Evolutionary conservation across 2,329 filamentous ascomycete species (phyloP).

Genomic region (Sphaerostilbella broomeana): DNA sequence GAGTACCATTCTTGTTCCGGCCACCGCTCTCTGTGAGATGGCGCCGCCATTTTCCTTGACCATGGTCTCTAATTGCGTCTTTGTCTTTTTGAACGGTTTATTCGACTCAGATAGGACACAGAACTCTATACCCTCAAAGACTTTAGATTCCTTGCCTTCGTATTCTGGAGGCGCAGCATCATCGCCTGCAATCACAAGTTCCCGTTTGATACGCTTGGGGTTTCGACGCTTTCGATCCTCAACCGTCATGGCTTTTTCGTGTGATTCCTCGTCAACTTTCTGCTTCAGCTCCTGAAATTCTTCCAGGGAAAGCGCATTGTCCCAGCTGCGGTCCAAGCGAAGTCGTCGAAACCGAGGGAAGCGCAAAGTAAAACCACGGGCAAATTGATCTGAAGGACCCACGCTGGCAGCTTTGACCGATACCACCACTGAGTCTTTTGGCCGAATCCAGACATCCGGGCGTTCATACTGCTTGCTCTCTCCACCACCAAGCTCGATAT

Average conservation of each 20-base stretch:
- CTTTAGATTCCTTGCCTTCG: slow-evolving; percentile 48
- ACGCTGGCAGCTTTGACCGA: slow-evolving; percentile 84
- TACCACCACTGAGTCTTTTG: slow-evolving; percentile 78
- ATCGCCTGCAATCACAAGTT: slow-evolving; percentile 66
- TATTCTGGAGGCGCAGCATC: slow-evolving; percentile 41
- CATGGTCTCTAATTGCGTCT: slow-evolving; percentile 70
- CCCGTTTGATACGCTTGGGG: slow-evolving; percentile 58
- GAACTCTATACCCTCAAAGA: slow-evolving; percentile 74
- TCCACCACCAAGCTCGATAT: slow-evolving; percentile 75
- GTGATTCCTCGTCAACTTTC: slow-evolving; percentile 61
- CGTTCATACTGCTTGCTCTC: slow-evolving; percentile 63
- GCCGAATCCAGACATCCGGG: slow-evolving; percentile 90
- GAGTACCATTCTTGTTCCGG: slow-evolving; percentile 57
- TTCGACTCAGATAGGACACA: slow-evolving; percentile 74
- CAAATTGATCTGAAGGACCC: slow-evolving; percentile 68
- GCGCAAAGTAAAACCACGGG: slow-evolving; percentile 68
- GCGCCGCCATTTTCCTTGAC: slow-evolving; percentile 78
- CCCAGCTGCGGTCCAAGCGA: slow-evolving; percentile 78
- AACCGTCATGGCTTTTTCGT: slow-evolving; percentile 71
- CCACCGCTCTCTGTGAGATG: slow-evolving; percentile 66
- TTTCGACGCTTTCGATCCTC: slow-evolving; percentile 54
- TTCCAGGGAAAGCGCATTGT: slow-evolving; percentile 67
- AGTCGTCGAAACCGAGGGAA: slow-evolving; percentile 86
- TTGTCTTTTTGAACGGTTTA: slow-evolving; percentile 64
- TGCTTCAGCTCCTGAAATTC: slow-evolving; percentile 69